A percentile compares a stretch with the other conserved stretches of the same genome.
phyloP scores from a whole-genome alignment of 441 rosid species.

The Adansonia grandidieri region DNA sequence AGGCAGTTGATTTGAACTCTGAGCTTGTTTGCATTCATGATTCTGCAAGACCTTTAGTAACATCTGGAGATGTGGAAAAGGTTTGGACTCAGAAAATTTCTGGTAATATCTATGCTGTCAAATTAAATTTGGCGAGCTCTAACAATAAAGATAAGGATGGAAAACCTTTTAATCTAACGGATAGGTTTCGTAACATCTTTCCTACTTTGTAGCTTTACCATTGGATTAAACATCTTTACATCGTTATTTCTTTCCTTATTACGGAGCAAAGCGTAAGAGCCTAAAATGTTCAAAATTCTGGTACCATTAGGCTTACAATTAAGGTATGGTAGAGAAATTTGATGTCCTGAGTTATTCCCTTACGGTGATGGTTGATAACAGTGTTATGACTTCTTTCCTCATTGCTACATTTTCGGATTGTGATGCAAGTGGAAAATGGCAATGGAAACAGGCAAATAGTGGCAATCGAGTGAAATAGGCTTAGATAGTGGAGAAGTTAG shows the following conservation, averaged over 20 bases:
- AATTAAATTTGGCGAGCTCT: neutral
- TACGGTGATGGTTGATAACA: neutral
- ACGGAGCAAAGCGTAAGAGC: neutral
- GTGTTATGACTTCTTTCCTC: neutral
- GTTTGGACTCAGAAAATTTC: conserved; percentile 35
- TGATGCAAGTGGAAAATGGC: neutral
- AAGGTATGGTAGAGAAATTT: neutral
- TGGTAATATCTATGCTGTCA: neutral
- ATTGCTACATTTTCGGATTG: neutral
- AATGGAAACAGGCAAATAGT: neutral
- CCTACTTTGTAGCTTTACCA: neutral
- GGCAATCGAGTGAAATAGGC: neutral
- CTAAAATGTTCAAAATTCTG: neutral
- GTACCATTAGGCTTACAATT: neutral
- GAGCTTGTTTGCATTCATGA: conserved; percentile 96
- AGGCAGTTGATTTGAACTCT: conserved; percentile 68
- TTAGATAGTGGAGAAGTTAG: neutral
- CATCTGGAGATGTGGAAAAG: conserved; percentile 70
- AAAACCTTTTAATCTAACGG: neutral
- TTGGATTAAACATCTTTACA: neutral
- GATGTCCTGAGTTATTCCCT: neutral
- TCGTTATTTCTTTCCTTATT: neutral
- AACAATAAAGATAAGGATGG: conserved; percentile 5
- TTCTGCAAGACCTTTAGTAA: conserved; percentile 88
- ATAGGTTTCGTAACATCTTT: neutral